Conservation (phyloP, 179 eudicot genomes). For the Silene noctiflora region DNA sequence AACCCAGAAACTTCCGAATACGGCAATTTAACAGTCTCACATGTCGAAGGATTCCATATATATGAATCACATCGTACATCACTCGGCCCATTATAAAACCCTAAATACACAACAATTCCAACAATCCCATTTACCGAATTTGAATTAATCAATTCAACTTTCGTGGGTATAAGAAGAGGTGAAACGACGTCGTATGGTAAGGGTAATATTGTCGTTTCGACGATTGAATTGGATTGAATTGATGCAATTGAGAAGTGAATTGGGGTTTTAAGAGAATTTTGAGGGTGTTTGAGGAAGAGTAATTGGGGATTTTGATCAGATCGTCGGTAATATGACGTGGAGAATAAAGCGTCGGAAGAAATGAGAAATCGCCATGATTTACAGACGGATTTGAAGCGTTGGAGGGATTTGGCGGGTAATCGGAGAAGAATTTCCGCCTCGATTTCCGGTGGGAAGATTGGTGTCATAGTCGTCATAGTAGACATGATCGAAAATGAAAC, state of each 20-base stretch:
- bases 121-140: conserved; percentile 24
- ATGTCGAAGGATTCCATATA: conserved; percentile 22
- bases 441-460: conserved; percentile 19
- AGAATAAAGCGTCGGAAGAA: conserved; percentile 14
- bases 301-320: conserved; percentile 11
- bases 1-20: conserved; percentile 20
- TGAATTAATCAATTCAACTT: conserved; percentile 20
- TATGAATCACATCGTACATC: conserved; percentile 12
- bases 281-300: conserved; percentile 28
- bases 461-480: too few relatives aligned
- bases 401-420: conserved; percentile 29
- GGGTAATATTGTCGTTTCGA: neutral
- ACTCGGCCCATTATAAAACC: neutral
- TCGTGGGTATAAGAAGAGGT: neutral
- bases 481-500: too few relatives aligned
- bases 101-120: conserved; percentile 23
- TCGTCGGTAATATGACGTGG: neutral
- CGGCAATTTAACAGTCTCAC: conserved; percentile 20
- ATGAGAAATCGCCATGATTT: conserved; percentile 24
- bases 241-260: conserved; percentile 25
- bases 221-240: neutral
- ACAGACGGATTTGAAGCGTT: conserved; percentile 24
- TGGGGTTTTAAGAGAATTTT: neutral
- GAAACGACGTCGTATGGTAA: neutral
- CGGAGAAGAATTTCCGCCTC: conserved; percentile 25